phyloP scores from a whole-genome alignment of 2,329 filamentous ascomycete genomes.

The Nemania abortiva region DNA sequence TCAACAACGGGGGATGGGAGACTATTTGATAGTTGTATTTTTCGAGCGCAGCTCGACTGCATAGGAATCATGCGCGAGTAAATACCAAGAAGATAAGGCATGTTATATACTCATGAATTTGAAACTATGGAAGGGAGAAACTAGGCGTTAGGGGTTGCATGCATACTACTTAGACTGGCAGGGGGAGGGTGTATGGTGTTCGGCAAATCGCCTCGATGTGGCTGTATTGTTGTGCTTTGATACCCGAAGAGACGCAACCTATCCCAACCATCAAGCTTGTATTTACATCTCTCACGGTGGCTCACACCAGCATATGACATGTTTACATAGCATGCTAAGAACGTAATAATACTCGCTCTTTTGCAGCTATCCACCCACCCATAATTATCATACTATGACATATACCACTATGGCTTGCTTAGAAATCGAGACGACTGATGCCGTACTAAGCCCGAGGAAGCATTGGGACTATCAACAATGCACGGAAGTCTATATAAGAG shows the following conservation, averaged over 20 bases:
- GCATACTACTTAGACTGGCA: conserved; percentile 12
- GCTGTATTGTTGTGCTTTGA: not conserved
- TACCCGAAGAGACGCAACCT: not conserved
- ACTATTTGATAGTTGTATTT: conserved; percentile 64
- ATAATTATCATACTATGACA: not conserved
- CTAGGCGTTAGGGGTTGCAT: conserved; percentile 18
- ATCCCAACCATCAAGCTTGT: not conserved
- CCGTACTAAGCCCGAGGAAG: not conserved
- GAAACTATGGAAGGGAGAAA: not conserved
- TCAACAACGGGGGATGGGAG: conserved; percentile 98
- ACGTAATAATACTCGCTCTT: not conserved
- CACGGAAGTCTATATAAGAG: not conserved
- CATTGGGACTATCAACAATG: not conserved
- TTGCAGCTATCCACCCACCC: not conserved
- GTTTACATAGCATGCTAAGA: not conserved
- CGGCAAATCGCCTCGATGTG: not conserved
- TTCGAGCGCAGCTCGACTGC: not conserved
- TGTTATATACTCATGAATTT: conserved; percentile 10
- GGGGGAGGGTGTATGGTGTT: not conserved
- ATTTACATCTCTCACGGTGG: not conserved
- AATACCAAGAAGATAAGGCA: not conserved
- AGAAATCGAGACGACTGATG: not conserved
- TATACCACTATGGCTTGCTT: not conserved
- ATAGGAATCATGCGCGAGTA: conserved; percentile 9
- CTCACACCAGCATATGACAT: not conserved